Evolutionary conservation across 257 asterid genomes (phyloP), one percentile per base, ranked within the genome.

Genomic region (Plantago ovata): DNA sequence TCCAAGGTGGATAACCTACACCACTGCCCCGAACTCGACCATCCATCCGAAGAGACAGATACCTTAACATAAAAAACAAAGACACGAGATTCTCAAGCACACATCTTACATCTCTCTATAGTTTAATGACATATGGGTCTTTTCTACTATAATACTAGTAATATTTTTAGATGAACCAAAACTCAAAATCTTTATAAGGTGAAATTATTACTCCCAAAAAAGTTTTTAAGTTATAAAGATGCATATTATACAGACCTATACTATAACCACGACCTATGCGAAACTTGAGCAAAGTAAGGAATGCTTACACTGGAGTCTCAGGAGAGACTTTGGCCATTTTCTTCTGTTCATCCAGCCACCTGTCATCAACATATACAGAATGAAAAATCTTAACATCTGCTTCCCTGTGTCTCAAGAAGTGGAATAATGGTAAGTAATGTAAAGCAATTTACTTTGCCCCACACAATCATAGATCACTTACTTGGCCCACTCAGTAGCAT

Each of bases 1-100:
- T 91, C 98, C 98, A 87, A n/a, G 96, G 87, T 60, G 96, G 98
- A 75, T 81, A 87, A 10, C 96, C 98, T 7, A 91, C 94, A 22
- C 96, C 98, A 61, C 96, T 91, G 59, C 98, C 98, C 41, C 94
- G 84, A 67, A 92, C 98, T 46, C 96, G 84, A 4, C 96, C 96
- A 75, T 92, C 98, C 90, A 88, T 36, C 18, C 98, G 90, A 14
- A 92, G 93, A 43, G 98, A 92, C 70, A 88, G 65, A 72, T 88
- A 92, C 77, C 98, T 88, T 58, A 60, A 67, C 60, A 66, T 46
- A 9, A 32, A 57, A 55, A 70, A 69, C 45, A 16, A 46, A 58
- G 15, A 65, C 54, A 41, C 13, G 61, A 32, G 15, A 38, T 23
- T 57, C 38, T 62, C 54, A 40, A 41, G 20, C 53, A 53, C 24